Conservation (phyloP, 75 land plant species). For the Pseudotsuga menziesii region DNA sequence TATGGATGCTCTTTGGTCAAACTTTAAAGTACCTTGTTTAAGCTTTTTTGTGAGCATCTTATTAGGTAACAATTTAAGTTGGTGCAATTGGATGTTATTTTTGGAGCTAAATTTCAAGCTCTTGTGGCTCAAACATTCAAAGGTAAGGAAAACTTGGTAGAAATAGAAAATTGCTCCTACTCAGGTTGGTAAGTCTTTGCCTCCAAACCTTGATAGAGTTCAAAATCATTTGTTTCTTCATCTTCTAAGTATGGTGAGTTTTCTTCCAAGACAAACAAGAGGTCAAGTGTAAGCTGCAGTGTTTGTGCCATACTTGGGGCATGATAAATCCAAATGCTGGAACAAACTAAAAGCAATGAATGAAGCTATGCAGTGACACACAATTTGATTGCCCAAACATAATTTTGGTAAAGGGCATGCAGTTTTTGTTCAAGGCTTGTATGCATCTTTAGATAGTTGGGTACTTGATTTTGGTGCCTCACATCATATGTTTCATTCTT, state of each 20-base stretch:
- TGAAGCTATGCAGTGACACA: background rate
- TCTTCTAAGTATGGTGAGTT: background rate
- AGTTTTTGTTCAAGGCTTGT: background rate
- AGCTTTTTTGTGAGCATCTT: background rate
- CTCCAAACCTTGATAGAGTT: too few species aligned
- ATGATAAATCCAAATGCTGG: too few species aligned
- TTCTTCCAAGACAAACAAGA: background rate
- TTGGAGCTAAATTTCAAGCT: background rate
- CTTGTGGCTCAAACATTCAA: background rate
- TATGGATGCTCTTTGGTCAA: background rate
- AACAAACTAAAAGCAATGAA: background rate
- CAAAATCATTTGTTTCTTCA: too few species aligned
- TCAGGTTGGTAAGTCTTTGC: background rate
- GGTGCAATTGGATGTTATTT: background rate
- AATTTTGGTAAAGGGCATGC: background rate
- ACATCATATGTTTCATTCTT: background rate
- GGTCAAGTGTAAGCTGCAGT: too few species aligned
- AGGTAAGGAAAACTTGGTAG: background rate
- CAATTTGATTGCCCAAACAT: background rate
- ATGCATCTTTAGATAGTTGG: background rate
- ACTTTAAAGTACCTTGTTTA: background rate
- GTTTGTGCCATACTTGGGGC: too few species aligned
- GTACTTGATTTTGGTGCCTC: background rate
- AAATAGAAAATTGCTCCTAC: background rate
- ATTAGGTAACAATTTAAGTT: background rate